Conservation (phyloP, 495 filamentous ascomycete genomes). For the Aspergillus indologenus region DNA sequence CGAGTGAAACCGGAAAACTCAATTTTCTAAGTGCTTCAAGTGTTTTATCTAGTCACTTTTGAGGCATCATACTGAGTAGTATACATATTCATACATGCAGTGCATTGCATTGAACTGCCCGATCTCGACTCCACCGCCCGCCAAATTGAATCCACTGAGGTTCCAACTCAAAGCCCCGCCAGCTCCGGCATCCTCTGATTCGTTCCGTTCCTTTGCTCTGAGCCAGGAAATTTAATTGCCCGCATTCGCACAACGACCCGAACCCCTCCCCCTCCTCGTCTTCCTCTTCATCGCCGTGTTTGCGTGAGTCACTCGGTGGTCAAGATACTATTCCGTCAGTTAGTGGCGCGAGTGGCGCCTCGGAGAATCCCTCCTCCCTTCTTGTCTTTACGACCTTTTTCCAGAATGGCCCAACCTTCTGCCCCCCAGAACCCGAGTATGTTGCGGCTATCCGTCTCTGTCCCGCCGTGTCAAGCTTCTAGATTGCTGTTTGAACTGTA, state of each 20-base stretch:
- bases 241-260: conserved; percentile 27
- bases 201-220: conserved; percentile 29
- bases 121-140: conserved; percentile 16
- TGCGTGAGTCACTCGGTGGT: conserved; percentile 25
- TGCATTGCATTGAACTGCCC: not conserved
- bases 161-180: conserved; percentile 16
- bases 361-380: conserved; percentile 44
- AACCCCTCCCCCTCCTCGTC: conserved; percentile 24
- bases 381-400: conserved; percentile 43
- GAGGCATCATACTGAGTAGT: too few species aligned
- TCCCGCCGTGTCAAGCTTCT: not conserved
- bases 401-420: conserved; percentile 59
- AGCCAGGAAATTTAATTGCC: conserved; percentile 32
- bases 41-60: too few species aligned
- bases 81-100: too few species aligned
- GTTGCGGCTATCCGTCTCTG: conserved; percentile 16
- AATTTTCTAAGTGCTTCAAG: too few species aligned
- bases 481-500: not conserved
- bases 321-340: conserved; percentile 50
- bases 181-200: conserved; percentile 21
- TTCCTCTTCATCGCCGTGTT: conserved; percentile 18
- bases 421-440: conserved; percentile 54
- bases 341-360: conserved; percentile 50
- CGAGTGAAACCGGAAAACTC: too few species aligned
- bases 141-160: not conserved